Evolutionary conservation across 768 basidiomycete genomes (phyloP), one percentile per base, ranked within the genome.

Genomic region (Chalciporus chontae): DNA sequence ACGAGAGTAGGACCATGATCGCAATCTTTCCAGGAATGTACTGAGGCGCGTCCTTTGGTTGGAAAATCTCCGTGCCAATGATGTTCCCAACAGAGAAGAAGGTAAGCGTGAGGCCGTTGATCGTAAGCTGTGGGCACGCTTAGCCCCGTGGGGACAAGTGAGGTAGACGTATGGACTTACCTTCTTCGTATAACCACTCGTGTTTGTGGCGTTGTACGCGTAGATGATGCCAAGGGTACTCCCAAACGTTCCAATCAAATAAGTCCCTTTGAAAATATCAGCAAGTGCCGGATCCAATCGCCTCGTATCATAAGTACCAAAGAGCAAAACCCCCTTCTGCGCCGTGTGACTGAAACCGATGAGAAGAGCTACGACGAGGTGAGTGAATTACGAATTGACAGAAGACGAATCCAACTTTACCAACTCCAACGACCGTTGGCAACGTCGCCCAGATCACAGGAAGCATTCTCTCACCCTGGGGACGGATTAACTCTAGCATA

Each of bases 11-110:
- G 32, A 67, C 61, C 29, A 67, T 62, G 45, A 72, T 64, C 8
- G 66, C 45, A 19, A 67, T 54, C 53, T 73, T 71, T 42, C 71
- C 68, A 2, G 68, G 70, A 9, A 64, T 57, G 49, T 70, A 70
- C 8, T 43, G 46, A 0, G 61, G 61, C 5, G 61, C 59, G 39
- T 61, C 61, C 9, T 61, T 44, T 5, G 61, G 57, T 1, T 56
- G 60, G 38, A 68, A 62, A 19, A 67, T 61, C 44, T 54, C 51
- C 8, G 58, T 56, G 4, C 62, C 69, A 21, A 59, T 34, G 40
- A 63, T 48, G 43, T 65, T 67, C 1, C 62, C 53, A 7, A 61
- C 36, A 24, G 43, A 49, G 47, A 57, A 60, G 23, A 57, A 52
- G 13, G 46, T 50, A 15, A 62, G 32, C 8, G 55, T 55, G 50